Conservation (phyloP, 2,329 filamentous ascomycete genomes). For the Coniochaeta prunicola region DNA sequence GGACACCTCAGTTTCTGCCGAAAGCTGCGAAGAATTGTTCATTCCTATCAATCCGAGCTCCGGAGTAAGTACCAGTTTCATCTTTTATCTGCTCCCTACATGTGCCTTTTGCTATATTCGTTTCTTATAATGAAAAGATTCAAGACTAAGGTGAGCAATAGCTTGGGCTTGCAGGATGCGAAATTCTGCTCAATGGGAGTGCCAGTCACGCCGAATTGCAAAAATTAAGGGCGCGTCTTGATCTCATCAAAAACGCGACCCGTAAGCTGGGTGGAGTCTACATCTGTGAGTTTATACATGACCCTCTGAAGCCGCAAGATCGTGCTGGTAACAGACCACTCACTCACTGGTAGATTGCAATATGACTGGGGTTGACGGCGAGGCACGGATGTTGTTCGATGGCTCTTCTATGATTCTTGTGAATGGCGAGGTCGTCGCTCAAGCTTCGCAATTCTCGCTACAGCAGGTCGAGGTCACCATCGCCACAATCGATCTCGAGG, state of each 20-base stretch:
- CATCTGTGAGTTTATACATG: slow-evolving; percentile 18
- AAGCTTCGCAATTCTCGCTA: slow-evolving; percentile 59
- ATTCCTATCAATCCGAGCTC: not conserved
- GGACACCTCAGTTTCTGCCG: slow-evolving; percentile 4
- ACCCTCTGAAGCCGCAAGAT: too few species aligned
- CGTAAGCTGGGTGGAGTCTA: slow-evolving; percentile 33
- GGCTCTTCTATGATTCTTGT: slow-evolving; percentile 57
- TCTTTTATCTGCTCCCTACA: not conserved
- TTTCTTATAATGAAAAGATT: too few species aligned
- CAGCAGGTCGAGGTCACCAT: slow-evolving; percentile 59
- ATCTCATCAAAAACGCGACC: slow-evolving; percentile 60
- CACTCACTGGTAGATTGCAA: not conserved
- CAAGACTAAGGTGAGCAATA: too few species aligned
- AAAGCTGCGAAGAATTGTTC: slow-evolving; percentile 19
- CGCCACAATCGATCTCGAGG: slow-evolving; percentile 63
- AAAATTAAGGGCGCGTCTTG: slow-evolving; percentile 57
- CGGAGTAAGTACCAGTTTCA: not conserved
- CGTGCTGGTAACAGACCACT: too few species aligned
- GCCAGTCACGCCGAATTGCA: slow-evolving; percentile 55
- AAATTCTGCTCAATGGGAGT: slow-evolving; percentile 64
- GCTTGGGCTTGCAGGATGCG: too few species aligned
- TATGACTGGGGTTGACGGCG: slow-evolving; percentile 24
- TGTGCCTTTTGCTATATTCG: too few species aligned
- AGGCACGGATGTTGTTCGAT: slow-evolving; percentile 56
- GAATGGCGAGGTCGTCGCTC: slow-evolving; percentile 45